Percentiles rank a stretch among this genome's conserved stretches.
Evolutionary conservation across 169 alveolate genomes (phyloP).

Genomic region (Eimeria necatrix): DNA sequence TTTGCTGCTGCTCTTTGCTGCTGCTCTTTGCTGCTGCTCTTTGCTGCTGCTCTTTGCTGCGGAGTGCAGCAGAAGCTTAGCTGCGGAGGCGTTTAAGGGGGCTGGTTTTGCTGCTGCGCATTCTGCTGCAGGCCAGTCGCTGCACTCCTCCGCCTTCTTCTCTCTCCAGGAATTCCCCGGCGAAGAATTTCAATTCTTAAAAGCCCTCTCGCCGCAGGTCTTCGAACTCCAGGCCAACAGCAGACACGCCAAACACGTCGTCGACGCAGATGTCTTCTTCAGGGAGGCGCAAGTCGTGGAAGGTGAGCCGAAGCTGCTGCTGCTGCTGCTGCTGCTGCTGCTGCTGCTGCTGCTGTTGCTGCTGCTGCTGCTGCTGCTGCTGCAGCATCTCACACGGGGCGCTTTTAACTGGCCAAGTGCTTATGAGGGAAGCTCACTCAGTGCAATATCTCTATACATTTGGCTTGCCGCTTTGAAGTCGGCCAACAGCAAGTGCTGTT

Average conservation of each 20-base stretch:
- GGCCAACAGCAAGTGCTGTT: too few species aligned
- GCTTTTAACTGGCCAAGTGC: too few species aligned
- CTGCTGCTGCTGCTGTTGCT: constrained; percentile 9
- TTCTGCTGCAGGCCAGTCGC: not conserved
- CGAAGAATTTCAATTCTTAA: not conserved
- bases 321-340: not conserved
- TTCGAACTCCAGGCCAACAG: not conserved
- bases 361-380: too few species aligned
- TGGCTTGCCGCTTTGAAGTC: too few species aligned
- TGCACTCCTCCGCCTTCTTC: not conserved
- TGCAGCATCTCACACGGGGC: too few species aligned
- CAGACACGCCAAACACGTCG: not conserved
- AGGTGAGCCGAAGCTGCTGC: not conserved
- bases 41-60: not conserved
- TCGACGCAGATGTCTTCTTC: not conserved
- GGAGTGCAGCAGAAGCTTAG: too few species aligned
- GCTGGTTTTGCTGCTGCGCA: not conserved
- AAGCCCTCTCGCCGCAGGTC: not conserved
- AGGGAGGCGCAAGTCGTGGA: not conserved
- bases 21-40: not conserved
- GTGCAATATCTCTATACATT: too few species aligned
- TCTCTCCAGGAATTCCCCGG: not conserved
- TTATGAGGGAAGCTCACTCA: too few species aligned
- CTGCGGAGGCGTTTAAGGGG: not conserved
- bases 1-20: not conserved